Evolutionary conservation across 805 yeast species (phyloP), one percentile per base, ranked within the genome.

Genomic region (Lachancea cidri): DNA sequence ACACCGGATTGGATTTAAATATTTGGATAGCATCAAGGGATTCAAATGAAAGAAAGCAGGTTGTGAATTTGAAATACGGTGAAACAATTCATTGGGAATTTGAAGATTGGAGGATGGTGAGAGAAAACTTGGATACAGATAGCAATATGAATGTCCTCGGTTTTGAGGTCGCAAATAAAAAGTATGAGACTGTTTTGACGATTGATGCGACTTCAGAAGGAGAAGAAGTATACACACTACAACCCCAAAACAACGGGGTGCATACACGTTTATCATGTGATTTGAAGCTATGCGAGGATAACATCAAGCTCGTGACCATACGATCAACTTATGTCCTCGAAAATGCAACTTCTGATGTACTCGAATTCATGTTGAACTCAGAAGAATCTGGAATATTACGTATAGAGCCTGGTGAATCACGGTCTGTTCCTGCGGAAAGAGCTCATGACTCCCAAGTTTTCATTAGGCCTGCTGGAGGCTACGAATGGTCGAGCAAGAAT

Each of bases 91-190:
- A 86, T 1, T 93, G 98, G 97, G 80, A 88, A 31, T 94, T 94
- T 67, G 95, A 89, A 54, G 96, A 91, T 57, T 93, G 98, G 97
- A 72, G 86, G 46, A 72, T 73, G 22, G 75, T 88, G 17, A 80
- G 98, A 61, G 96, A 91, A 55, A 78, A 79, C 41, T 66, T 89
- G 42, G 81, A 77, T 46, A 76, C 83, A 3, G 83, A 83, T 41
- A 77, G 73, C 32, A 76, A 73, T 15, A 70, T 69, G n/a, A 81
- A 79, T 35, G 66, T 72, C 3, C 62, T 91, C 22, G 87, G 84
- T 0, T 70, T 89, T n/a, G 69, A 71, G 33, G 60, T 89, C 17
- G 33, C 74, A 2, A 79, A 70, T 30, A 72, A 85, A 0, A 66
- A 66, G 0, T 89, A 81, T 55, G 73, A 73, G 4, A 68, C 71